Evolutionary conservation across 2,329 filamentous ascomycete genomes (phyloP).

Genomic region (Fusarium miscanthi): DNA sequence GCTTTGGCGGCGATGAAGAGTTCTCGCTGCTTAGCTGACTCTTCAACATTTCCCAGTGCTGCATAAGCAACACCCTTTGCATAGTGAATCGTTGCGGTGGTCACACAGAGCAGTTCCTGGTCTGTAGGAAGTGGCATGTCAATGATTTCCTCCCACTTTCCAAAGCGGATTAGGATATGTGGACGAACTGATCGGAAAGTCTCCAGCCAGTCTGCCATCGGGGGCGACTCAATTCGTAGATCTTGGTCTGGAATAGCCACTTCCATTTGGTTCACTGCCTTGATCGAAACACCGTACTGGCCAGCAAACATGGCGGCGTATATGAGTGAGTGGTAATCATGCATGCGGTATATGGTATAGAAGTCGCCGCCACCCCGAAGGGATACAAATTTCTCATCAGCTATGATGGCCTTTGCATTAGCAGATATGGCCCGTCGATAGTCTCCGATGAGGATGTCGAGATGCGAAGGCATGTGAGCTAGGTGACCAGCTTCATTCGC

Average conservation of each 20-base stretch:
- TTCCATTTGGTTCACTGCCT: constrained; percentile 69
- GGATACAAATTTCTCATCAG: constrained; percentile 72
- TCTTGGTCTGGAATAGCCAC: constrained; percentile 66
- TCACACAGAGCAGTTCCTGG: constrained; percentile 69
- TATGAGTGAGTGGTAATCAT: constrained; percentile 77
- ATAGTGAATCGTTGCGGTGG: constrained; percentile 74
- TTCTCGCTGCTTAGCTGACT: constrained; percentile 61
- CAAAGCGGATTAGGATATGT: constrained; percentile 78
- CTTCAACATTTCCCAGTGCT: constrained; percentile 62
- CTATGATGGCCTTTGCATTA: constrained; percentile 71
- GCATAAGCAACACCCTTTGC: constrained; percentile 74
- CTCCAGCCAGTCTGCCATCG: constrained; percentile 82
- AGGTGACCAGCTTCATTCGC: constrained; percentile 76
- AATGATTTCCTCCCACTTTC: constrained; percentile 74
- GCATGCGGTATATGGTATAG: constrained; percentile 78
- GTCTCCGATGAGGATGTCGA: constrained; percentile 77
- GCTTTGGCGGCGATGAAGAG: constrained; percentile 62
- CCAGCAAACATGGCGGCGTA: constrained; percentile 83
- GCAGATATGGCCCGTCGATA: constrained; percentile 69
- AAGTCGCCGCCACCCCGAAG: constrained; percentile 71
- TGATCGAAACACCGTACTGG: constrained; percentile 68
- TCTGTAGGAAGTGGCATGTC: constrained; percentile 66
- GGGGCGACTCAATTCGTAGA: constrained; percentile 62
- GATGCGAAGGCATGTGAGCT: constrained; percentile 78
- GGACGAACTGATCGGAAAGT: constrained; percentile 71